phyloP scores from a whole-genome alignment of 2,329 filamentous ascomycete genomes.

The Ascochyta lentis region DNA sequence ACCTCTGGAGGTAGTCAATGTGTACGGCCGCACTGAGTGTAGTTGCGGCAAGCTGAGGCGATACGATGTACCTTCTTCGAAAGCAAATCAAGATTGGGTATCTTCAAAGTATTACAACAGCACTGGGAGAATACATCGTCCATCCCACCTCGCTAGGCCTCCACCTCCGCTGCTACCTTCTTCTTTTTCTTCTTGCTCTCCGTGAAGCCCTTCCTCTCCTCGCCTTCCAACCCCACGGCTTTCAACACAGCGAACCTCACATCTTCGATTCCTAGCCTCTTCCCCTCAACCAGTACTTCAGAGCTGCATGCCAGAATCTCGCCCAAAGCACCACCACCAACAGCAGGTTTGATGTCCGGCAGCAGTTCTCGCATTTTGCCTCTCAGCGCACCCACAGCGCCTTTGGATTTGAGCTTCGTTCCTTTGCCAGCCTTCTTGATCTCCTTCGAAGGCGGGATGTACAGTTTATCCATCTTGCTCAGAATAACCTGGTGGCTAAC shows the following conservation, averaged over 20 bases:
- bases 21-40: no score
- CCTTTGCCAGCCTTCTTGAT: conserved; percentile 23
- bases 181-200: conserved; percentile 14
- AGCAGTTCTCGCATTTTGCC: conserved; percentile 47
- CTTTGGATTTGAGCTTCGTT: conserved; percentile 25
- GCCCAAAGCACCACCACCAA: conserved; percentile 53
- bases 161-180: background rate
- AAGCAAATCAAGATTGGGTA: no score
- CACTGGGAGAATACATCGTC: no score
- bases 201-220: conserved; percentile 11
- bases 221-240: conserved; percentile 51
- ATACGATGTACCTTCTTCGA: no score
- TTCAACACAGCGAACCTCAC: conserved; percentile 69
- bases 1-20: no score
- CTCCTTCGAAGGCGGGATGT: conserved; percentile 30
- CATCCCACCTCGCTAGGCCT: background rate
- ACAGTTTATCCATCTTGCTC: conserved; percentile 65
- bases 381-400: conserved; percentile 54
- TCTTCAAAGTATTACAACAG: no score
- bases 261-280: conserved; percentile 65
- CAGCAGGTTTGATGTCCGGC: conserved; percentile 45
- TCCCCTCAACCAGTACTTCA: conserved; percentile 56
- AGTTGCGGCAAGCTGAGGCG: no score
- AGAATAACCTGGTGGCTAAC: conserved; percentile 70
- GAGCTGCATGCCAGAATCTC: conserved; percentile 68